Evolutionary conservation across 1,139 yeast genomes (phyloP).

Genomic region (Suzukiozyma palmioleophila): DNA sequence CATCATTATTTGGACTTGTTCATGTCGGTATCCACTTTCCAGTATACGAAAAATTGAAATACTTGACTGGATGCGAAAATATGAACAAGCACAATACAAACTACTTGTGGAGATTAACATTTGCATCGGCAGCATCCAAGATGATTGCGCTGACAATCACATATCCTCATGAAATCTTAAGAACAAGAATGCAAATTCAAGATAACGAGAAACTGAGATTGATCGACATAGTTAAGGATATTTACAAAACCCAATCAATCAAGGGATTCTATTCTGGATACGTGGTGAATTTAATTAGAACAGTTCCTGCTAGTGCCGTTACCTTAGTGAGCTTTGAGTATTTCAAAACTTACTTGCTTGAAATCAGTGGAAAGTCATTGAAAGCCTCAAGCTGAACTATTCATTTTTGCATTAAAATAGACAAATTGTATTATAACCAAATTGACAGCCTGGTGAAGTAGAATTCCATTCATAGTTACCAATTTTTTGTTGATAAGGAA

Average conservation of each 20-base stretch:
- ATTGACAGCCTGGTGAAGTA: too few relatives aligned
- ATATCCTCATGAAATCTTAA: constrained; percentile 91
- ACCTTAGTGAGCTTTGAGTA: constrained; percentile 93
- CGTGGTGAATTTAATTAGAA: constrained; percentile 77
- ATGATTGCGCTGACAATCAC: constrained; percentile 87
- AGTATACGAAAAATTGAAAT: constrained; percentile 79
- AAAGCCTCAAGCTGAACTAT: neutral
- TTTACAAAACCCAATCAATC: constrained; percentile 69
- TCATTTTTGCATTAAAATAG: too few relatives aligned
- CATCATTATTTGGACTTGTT: constrained; percentile 82
- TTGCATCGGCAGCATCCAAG: constrained; percentile 79
- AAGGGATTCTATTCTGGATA: constrained; percentile 89
- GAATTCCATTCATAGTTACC: too few relatives aligned
- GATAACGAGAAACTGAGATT: constrained; percentile 15
- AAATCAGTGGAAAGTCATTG: constrained; percentile 24
- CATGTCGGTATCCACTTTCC: constrained; percentile 98
- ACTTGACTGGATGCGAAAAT: constrained; percentile 32
- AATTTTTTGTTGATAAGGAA: too few relatives aligned
- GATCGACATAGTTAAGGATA: constrained; percentile 30
- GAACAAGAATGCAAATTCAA: constrained; percentile 83
- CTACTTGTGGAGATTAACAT: constrained; percentile 42
- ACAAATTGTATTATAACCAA: too few relatives aligned
- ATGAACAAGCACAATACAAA: constrained; percentile 14
- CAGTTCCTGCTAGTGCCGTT: constrained; percentile 93
- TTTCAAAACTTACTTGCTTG: constrained; percentile 58